A percentile compares a stretch with the other conserved stretches of the same genome.
These are phyloP conservation scores for Trichoderma lentiforme DNA, from an alignment of 2,329 filamentous ascomycete species.

Conservation along the genomic window DNA sequence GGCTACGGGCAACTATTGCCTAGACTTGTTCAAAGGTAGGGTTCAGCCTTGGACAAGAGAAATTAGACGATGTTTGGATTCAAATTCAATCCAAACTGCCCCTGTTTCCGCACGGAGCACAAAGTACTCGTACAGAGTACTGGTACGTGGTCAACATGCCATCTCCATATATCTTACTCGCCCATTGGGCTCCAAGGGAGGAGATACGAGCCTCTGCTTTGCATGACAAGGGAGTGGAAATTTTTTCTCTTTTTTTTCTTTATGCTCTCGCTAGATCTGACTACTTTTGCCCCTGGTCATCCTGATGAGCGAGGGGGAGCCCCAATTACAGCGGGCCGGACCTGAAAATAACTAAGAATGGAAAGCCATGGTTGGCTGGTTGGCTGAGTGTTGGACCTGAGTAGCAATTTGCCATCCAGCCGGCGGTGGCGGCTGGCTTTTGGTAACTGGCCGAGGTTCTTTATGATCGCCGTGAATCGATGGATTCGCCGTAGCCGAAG, in stretches of 20 bases:
- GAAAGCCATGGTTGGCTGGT: conserved; percentile 12
- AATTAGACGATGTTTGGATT: neutral
- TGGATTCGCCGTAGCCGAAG: neutral
- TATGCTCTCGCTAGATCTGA: neutral
- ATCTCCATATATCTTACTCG: neutral
- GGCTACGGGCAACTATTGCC: neutral
- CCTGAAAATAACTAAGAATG: conserved; percentile 11
- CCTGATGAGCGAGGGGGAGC: neutral
- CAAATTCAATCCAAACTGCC: neutral
- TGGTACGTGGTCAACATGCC: neutral
- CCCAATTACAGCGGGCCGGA: conserved; percentile 14
- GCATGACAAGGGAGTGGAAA: neutral
- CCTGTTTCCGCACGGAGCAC: neutral
- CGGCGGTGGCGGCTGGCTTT: conserved; percentile 17
- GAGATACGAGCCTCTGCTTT: neutral
- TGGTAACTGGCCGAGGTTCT: conserved; percentile 6
- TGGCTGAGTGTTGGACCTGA: neutral
- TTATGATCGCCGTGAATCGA: neutral
- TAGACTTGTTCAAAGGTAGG: neutral
- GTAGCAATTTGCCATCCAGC: conserved; percentile 2
- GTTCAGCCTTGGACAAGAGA: neutral
- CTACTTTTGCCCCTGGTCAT: neutral
- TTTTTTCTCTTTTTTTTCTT: neutral
- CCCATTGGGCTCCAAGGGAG: neutral
- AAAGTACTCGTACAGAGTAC: neutral